Conservation (phyloP, 805 yeast genomes). For the Schizosaccharomyces cryophilus region DNA sequence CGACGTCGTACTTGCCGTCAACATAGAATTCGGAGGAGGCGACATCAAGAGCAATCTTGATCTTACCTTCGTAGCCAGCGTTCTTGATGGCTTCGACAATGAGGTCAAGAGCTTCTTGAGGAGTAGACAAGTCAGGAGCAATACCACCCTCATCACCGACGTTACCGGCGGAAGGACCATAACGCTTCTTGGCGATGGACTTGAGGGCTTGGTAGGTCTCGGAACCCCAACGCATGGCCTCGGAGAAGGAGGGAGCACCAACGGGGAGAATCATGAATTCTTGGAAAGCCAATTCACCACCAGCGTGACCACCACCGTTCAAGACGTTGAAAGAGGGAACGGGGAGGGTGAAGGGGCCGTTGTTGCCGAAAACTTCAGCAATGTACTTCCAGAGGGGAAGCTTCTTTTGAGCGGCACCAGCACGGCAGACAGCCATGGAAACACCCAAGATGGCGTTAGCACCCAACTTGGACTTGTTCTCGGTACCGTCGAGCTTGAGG, state of each 20-base stretch:
- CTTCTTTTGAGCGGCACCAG: slow-evolving; percentile 86
- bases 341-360: slow-evolving; percentile 76
- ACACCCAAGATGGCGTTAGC: slow-evolving; percentile 98
- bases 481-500: slow-evolving; percentile 75
- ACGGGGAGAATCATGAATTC: slow-evolving; percentile 98
- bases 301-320: slow-evolving; percentile 99
- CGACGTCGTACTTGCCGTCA: slow-evolving; percentile 91
- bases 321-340: slow-evolving; percentile 96
- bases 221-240: slow-evolving; percentile 88
- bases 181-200: slow-evolving; percentile 73
- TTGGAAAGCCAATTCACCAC: slow-evolving; percentile 97
- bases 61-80: slow-evolving; percentile 89
- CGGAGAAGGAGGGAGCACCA: slow-evolving; percentile 72
- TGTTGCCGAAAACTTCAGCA: slow-evolving; percentile 53
- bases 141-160: slow-evolving; percentile 99
- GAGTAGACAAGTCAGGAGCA: slow-evolving; percentile 89
- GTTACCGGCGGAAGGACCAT: slow-evolving; percentile 97
- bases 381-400: slow-evolving; percentile 86
- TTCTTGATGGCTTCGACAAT: slow-evolving; percentile 67
- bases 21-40: slow-evolving; percentile 96
- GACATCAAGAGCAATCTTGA: slow-evolving; percentile 80
- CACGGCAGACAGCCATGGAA: slow-evolving; percentile 88
- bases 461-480: slow-evolving; percentile 85
- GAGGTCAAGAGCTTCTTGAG: slow-evolving; percentile 92
- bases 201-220: slow-evolving; percentile 96